Base-by-base conservation (phyloP, 169 alveolate species). In the Babesia divergens region DNA sequence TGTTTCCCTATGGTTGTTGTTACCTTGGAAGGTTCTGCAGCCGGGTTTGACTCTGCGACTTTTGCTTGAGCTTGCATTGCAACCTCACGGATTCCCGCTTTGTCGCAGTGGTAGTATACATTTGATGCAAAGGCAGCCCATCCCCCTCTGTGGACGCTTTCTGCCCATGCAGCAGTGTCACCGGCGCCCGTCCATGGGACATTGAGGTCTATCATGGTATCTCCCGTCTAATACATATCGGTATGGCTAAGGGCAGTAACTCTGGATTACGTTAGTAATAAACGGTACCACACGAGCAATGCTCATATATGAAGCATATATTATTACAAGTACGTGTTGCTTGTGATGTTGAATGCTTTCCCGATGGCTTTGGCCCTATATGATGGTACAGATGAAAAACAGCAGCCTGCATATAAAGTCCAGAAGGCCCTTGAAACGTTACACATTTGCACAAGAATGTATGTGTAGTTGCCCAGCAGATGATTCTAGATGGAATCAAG, bases 91-190 rank as follows among this genome's bases (percentile, higher is more conserved):
- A 75, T n/a, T 7, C 81, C 81, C 2, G 46, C 31, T n/a, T 43
- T 60, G 37, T 75, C 79, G 18, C 55, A 46, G 11, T n/a, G 22
- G 42, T 16, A 65, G 72, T 75, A 75, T 2, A 75, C 85, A 31
- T 62, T 75, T 11, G 54, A 64, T 6, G 81, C 79, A 40, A 75
- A 34, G n/a, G 85, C 3, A 1, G 14, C 22, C 85, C 85, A 75
- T 28, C 85, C 85, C 0, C 32, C 34, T 11, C 22, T 40, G 24
- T 52, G 53, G 6, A 72, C 50, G 3, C 52, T 47, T 24, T 16
- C 11, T 22, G 65, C 24, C 56, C 40, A 44, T 1, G 47, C 34
- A 3, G 14, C 7, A 13, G 72, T 60, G 29, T 66, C 68, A 24
- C 62, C 40, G 14, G 46, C 20, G 32, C 47, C 32, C 5, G 79